Evolutionary conservation across 495 filamentous ascomycete genomes (phyloP).

Genomic region (Collariella sp.): DNA sequence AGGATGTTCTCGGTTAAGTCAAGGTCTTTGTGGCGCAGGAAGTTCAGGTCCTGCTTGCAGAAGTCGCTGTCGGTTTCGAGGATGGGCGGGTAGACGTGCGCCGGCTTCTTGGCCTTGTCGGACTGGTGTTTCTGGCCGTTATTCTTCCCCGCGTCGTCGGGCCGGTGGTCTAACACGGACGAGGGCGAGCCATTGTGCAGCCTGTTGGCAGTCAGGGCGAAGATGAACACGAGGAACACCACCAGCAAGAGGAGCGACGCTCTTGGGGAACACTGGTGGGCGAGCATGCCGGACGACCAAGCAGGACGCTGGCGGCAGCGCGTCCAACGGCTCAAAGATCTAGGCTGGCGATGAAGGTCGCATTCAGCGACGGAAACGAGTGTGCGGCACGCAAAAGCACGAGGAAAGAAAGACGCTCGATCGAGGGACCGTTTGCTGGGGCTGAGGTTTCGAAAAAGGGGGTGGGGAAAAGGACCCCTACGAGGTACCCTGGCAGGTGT

Average conservation of each 20-base stretch:
- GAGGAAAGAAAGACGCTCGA: no score
- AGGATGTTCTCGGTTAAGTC: slow-evolving; percentile 29
- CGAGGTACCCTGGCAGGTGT: no score
- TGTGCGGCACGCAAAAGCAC: no score
- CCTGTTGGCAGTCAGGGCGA: slow-evolving; percentile 15
- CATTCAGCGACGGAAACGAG: no score
- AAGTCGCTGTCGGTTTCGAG: background rate
- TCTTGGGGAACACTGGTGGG: slow-evolving; percentile 15
- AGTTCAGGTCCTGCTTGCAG: slow-evolving; percentile 15
- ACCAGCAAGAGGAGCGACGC: slow-evolving; percentile 15
- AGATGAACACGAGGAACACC: slow-evolving; percentile 9
- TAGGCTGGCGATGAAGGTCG: no score
- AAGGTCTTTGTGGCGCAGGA: slow-evolving; percentile 21
- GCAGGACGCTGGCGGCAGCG: slow-evolving; percentile 6
- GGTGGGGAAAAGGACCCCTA: no score
- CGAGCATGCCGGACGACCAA: slow-evolving; percentile 1
- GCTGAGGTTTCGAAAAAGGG: no score
- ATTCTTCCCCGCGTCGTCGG: no score
- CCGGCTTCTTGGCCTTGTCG: background rate
- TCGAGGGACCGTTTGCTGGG: no score
- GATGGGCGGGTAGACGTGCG: background rate
- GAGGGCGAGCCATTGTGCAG: slow-evolving; percentile 12
- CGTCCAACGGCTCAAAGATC: background rate
- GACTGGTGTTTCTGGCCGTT: no score
- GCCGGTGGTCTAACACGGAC: background rate